These are phyloP conservation scores for Rasamsonia emersonii DNA, from an alignment of 2,329 filamentous ascomycete species.

Conservation along the genomic window DNA sequence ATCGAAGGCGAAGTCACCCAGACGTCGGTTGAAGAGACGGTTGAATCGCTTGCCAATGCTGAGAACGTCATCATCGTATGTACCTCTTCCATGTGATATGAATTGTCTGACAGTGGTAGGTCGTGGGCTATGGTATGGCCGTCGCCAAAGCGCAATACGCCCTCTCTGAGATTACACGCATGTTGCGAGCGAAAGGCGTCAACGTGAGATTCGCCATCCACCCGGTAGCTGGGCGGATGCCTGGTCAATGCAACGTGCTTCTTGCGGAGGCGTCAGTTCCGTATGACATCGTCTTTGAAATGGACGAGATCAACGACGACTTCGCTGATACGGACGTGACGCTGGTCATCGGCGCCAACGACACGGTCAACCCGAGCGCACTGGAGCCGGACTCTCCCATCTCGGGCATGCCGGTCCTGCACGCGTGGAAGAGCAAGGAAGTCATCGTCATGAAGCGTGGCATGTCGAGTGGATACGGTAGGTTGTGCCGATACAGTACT, in stretches of 20 bases:
- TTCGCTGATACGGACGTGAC: conserved; percentile 79
- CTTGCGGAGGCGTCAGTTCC: conserved; percentile 81
- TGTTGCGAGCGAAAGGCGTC: conserved; percentile 65
- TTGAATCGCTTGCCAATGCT: conserved; percentile 63
- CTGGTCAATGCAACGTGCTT: conserved; percentile 84
- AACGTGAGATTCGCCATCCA: conserved; percentile 86
- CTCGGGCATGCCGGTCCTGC: conserved; percentile 84
- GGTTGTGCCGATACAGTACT: too few species aligned
- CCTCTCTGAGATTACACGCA: conserved; percentile 69
- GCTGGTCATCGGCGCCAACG: conserved; percentile 83
- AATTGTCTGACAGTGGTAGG: too few species aligned
- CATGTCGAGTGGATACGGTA: conserved; percentile 79
- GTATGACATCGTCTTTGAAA: conserved; percentile 87
- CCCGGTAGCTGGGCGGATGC: conserved; percentile 85
- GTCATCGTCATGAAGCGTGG: conserved; percentile 90
- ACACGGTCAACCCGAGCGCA: conserved; percentile 86
- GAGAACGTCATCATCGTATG: conserved; percentile 73
- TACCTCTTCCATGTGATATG: conserved; percentile 2
- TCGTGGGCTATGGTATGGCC: conserved; percentile 90
- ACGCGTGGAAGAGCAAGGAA: conserved; percentile 91
- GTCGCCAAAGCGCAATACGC: conserved; percentile 91
- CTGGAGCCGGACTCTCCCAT: conserved; percentile 76
- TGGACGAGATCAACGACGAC: conserved; percentile 95
- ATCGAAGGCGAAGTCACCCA: conserved; percentile 73
- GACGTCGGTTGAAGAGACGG: conserved; percentile 71